Percentiles rank a stretch among this genome's conserved stretches.
Conservation (phyloP, 2,329 filamentous ascomycete genomes). For the Cadophora sp. region DNA sequence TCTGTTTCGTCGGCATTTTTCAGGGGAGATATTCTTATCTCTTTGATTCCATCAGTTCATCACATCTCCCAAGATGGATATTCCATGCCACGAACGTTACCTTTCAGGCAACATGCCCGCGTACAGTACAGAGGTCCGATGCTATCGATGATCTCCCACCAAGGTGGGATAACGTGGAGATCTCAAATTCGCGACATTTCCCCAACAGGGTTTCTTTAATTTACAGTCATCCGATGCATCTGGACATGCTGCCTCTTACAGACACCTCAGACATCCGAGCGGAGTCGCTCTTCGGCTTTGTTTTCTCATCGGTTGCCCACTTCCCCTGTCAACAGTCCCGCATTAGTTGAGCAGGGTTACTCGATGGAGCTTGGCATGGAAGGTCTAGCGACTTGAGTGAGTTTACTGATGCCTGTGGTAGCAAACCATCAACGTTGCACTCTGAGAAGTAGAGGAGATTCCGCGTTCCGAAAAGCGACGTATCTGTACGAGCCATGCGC, state of each 20-base stretch:
- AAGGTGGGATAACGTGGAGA: conserved; percentile 14
- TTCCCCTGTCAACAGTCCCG: not conserved
- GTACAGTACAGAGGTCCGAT: not conserved
- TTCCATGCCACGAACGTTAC: not conserved
- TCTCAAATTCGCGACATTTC: not conserved
- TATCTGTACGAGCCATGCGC: conserved; percentile 2
- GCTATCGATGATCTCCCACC: conserved; percentile 12
- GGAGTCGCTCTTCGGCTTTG: not conserved
- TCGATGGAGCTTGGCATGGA: conserved; percentile 5
- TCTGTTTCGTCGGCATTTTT: conserved; percentile 1
- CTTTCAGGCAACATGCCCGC: conserved; percentile 15
- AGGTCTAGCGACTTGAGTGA: not conserved
- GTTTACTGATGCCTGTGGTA: conserved; percentile 1
- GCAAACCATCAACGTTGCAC: not conserved
- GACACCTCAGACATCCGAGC: conserved; percentile 15
- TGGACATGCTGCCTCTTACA: not conserved
- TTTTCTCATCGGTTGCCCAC: not conserved
- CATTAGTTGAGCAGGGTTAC: not conserved
- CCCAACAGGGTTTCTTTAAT: not conserved
- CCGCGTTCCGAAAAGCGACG: not conserved
- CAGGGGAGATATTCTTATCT: not conserved
- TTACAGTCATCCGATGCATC: conserved; percentile 13
- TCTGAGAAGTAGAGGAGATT: not conserved
- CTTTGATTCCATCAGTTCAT: not conserved
- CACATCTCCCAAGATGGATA: not conserved